phyloP scores from a whole-genome alignment of 257 asterid genomes.

The Salvia miltiorrhiza region DNA sequence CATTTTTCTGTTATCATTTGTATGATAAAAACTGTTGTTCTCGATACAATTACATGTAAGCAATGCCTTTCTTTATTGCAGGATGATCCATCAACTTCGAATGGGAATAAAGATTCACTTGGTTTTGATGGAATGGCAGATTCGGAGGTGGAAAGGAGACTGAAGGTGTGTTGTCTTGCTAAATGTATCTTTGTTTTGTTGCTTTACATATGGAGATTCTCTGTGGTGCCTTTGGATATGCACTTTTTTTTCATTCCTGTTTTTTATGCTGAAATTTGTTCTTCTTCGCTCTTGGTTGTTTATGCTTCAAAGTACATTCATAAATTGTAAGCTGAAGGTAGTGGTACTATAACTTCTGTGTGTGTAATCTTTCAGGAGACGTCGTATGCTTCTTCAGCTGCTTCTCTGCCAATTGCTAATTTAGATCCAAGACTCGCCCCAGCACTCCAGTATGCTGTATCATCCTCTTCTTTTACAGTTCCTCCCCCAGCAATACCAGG shows the following conservation, averaged over 20 bases:
- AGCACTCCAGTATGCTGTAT: conserved; percentile 40
- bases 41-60: conserved; percentile 2
- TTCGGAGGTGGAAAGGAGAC: conserved; percentile 85
- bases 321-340: conserved; percentile 8
- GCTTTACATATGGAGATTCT: conserved; percentile 8
- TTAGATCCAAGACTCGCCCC: conserved; percentile 59
- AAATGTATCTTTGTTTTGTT: conserved; percentile 15
- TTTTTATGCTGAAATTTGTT: conserved; percentile 1
- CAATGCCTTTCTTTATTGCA: conserved; percentile 27
- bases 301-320: not conserved
- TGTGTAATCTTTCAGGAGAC: conserved; percentile 58
- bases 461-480: conserved; percentile 57
- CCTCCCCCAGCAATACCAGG: conserved; percentile 50
- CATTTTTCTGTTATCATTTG: conserved; percentile 10
- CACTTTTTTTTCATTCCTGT: not conserved
- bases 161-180: conserved; percentile 57
- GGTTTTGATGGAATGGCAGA: conserved; percentile 90
- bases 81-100: conserved; percentile 73
- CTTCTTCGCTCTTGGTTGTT: conserved; percentile 11
- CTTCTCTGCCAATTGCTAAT: conserved; percentile 44
- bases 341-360: conserved; percentile 1
- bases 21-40: not conserved
- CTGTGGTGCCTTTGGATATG: not conserved
- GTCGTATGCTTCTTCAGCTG: conserved; percentile 56
- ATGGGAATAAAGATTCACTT: conserved; percentile 65